These are phyloP conservation scores for Eucalyptus curtisii DNA, from an alignment of 345 rosid species.

Conservation along the genomic window DNA sequence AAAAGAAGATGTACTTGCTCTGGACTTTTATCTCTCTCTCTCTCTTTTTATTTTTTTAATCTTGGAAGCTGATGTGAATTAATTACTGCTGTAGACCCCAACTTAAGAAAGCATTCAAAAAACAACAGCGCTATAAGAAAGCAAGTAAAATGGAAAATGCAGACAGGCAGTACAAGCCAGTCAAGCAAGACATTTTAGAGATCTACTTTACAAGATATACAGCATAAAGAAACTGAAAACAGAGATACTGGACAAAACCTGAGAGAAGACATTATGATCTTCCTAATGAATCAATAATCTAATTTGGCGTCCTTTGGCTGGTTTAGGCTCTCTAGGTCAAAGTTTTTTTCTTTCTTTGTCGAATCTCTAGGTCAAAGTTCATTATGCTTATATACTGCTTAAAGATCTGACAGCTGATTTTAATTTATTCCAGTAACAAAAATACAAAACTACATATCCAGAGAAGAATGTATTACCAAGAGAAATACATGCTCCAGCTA, in stretches of 20 bases:
- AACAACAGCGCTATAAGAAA: background rate
- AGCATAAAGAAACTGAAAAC: background rate
- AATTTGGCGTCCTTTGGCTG: background rate
- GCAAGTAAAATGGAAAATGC: background rate
- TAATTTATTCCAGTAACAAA: background rate
- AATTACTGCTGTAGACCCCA: background rate
- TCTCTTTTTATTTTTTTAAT: background rate
- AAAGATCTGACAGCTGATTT: background rate
- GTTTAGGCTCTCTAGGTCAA: background rate
- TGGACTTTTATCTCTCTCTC: background rate
- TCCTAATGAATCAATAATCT: background rate
- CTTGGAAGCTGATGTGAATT: background rate
- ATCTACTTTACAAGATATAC: background rate
- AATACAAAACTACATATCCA: background rate
- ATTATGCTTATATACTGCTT: background rate
- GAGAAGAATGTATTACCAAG: constrained; percentile 40
- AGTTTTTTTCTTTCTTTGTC: too few relatives aligned
- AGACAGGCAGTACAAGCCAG: background rate
- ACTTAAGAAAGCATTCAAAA: background rate
- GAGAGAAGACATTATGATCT: background rate
- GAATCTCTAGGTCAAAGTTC: background rate
- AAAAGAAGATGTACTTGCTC: background rate
- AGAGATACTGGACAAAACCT: background rate
- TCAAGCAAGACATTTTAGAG: background rate
- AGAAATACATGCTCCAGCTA: constrained; percentile 92